Evolutionary conservation across 148 eudicot genomes (phyloP).

Genomic region (Camellia lanceoleosa): DNA sequence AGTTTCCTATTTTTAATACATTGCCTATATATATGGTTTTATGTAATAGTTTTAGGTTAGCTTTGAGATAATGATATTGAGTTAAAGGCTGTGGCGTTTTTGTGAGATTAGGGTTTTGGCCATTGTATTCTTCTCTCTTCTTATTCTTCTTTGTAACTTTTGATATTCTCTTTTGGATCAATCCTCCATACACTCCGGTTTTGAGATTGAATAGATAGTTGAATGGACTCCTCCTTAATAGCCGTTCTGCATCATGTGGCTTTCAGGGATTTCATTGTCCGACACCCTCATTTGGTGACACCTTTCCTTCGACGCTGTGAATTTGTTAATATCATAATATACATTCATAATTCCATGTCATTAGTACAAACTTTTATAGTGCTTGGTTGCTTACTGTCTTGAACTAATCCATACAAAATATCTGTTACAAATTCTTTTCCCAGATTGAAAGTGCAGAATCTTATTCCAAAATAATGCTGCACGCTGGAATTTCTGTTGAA

Average conservation of each 20-base stretch:
- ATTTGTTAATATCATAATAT: background rate
- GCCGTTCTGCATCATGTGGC: no score
- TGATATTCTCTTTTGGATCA: no score
- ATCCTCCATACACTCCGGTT: no score
- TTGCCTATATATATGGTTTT: no score
- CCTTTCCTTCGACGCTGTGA: background rate
- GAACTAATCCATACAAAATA: background rate
- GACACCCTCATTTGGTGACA: background rate
- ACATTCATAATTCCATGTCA: background rate
- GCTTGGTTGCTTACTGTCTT: background rate
- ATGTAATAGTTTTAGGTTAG: no score
- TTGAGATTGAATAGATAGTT: no score
- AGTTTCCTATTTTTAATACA: no score
- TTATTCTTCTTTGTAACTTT: background rate
- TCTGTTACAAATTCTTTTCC: background rate
- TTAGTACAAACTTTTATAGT: background rate
- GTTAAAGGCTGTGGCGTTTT: no score
- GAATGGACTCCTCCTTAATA: no score
- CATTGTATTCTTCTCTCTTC: no score
- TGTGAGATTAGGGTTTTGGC: no score
- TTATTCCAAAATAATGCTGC: slow-evolving; percentile 52
- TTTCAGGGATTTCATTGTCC: background rate
- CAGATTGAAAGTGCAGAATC: slow-evolving; percentile 89
- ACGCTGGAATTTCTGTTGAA: slow-evolving; percentile 72
- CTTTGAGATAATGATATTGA: no score